A percentile compares a stretch with the other conserved stretches of the same genome.
phyloP scores from a whole-genome alignment of 176 grass and related monocot genomes.

The Stipa capillata region DNA sequence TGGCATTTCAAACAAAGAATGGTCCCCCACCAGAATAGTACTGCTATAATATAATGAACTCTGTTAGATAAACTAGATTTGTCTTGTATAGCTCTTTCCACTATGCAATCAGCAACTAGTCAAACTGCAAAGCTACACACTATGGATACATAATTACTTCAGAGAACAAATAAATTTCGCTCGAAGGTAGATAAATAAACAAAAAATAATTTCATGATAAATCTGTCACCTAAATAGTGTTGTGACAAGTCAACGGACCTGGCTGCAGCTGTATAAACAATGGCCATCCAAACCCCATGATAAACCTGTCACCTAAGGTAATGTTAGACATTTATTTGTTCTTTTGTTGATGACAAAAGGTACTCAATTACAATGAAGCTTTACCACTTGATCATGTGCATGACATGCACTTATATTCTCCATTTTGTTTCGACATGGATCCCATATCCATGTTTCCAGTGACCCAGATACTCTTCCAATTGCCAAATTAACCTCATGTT shows the following conservation, averaged over 20 bases:
- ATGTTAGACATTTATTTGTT: constrained; percentile 13
- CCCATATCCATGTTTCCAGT: constrained; percentile 62
- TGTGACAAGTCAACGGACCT: constrained; percentile 43
- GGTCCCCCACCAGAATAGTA: background rate
- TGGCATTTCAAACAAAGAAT: background rate
- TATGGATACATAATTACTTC: background rate
- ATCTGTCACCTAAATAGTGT: background rate
- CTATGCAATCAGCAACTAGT: background rate
- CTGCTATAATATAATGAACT: background rate
- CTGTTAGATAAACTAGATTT: background rate
- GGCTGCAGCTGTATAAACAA: constrained; percentile 84
- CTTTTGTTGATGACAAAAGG: constrained; percentile 8
- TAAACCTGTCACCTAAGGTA: constrained; percentile 80
- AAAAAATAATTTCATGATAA: background rate
- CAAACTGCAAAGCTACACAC: background rate
- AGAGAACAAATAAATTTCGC: background rate
- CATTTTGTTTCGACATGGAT: constrained; percentile 43
- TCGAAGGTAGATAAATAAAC: background rate
- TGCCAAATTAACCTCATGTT: constrained; percentile 53
- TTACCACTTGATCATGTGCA: constrained; percentile 92
- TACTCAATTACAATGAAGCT: constrained; percentile 22
- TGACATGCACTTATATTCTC: constrained; percentile 40
- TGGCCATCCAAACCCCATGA: constrained; percentile 64
- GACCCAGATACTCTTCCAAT: constrained; percentile 73
- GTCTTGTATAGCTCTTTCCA: background rate